Conservation (phyloP, 176 grass and related monocot species). For the Cenchrus purpureus region DNA sequence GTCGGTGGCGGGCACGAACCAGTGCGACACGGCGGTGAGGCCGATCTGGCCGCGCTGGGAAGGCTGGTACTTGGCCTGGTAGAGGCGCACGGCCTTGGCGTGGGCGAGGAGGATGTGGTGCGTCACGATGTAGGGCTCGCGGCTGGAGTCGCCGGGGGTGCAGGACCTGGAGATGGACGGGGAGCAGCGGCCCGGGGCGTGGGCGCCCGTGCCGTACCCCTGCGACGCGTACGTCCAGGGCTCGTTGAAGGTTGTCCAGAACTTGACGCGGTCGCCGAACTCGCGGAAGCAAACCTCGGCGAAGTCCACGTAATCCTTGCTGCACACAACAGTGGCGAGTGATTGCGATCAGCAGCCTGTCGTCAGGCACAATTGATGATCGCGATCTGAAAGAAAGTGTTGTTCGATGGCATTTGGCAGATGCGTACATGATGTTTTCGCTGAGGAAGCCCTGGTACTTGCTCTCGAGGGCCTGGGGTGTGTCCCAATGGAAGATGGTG, state of each 20-base stretch:
- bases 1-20: conserved; percentile 61
- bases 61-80: conserved; percentile 59
- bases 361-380: too few species aligned
- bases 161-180: conserved; percentile 42
- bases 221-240: conserved; percentile 41
- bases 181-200: conserved; percentile 59
- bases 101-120: conserved; percentile 69
- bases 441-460: conserved; percentile 78
- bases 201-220: conserved; percentile 48
- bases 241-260: conserved; percentile 79
- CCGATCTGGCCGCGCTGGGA: conserved; percentile 70
- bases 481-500: conserved; percentile 84
- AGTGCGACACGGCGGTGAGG: conserved; percentile 52
- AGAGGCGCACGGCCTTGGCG: conserved; percentile 48
- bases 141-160: conserved; percentile 47
- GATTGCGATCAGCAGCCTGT: too few species aligned
- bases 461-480: conserved; percentile 64
- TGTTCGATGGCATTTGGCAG: neutral
- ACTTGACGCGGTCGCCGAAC: conserved; percentile 83
- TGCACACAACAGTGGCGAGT: neutral
- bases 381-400: too few species aligned
- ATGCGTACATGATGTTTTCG: conserved; percentile 55
- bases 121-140: conserved; percentile 65
- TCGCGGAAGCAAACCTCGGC: conserved; percentile 64
- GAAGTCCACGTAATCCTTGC: conserved; percentile 70